Base-by-base conservation (phyloP, 2,329 filamentous ascomycete genomes). In the Plectosphaerella sp. region DNA sequence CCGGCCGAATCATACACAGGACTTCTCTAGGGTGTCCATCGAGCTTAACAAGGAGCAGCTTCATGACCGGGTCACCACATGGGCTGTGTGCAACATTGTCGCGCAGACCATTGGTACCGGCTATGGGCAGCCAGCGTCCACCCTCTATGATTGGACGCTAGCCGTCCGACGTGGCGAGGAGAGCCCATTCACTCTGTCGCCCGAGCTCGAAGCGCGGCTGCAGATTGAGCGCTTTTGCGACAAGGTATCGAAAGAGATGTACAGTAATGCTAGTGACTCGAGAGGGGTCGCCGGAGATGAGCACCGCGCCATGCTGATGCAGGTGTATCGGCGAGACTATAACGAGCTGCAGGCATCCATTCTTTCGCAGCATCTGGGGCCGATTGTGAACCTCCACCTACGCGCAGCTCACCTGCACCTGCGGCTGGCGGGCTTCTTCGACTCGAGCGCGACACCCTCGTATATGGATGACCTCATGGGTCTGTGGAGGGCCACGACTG, bases 61-160 rank as follows among this genome's bases (percentile, higher is more conserved):
- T 53, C 82, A 88, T 58, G 89, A 94, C 63, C 80, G 89, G 37
- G 82, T 92, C 43, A 83, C 84, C 48, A 93, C 89, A 2, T 94
- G 89, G 89, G 89, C 89, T 1, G 87, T 90, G 4, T 91, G 88
- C 72, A 94, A 94, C 64, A 88, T 93, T 57, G 89, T 92, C 35
- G 86, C 88, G 20, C 89, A 93, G 62, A 86, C 84, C 52, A 83
- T 92, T 43, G 88, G 88, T n/a, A 93, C 89, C 4, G 89, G 89
- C 18, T 90, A 91, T 61, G 89, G 89, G 6, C 89, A 92, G 64
- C 89, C 89, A 8, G 88, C 89, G 5, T 89, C 88, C 45, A 90
- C 84, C 49, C 76, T 87, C 47, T 92, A 88, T 68, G 89, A 88
- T 68, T 91, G 82, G 80, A 92, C 84, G 2, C 73, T 88, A 54